Base-by-base conservation (phyloP, 352 stramenopile species). In the Pythium sp. region DNA sequence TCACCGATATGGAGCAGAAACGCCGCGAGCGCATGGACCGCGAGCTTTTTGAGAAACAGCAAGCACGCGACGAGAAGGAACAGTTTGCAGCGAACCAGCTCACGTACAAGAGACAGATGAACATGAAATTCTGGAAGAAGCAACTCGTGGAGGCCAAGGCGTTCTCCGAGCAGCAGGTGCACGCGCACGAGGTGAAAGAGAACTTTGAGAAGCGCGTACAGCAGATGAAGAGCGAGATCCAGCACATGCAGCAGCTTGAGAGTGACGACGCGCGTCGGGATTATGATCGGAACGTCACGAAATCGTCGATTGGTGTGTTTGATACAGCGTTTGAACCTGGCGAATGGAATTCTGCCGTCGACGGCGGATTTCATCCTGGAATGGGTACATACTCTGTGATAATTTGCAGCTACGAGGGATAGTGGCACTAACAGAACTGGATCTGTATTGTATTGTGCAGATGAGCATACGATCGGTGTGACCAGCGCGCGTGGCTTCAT, bases 61-160 rank as follows among this genome's bases (percentile, higher is more conserved):
- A 63, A 1, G 34, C 61, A 1, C 57, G 64, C 1, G 65, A 66
- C 0, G 68, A 71, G 3, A 58, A 72, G 0, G 70, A 76, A 57
- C 55, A 71, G 12, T 65, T 69, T 28, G 64, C 51, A 11, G 75
- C 77, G 2, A 41, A 73, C 0, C 72, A 82, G n/a, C 61, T 73
- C 0, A 61, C 71, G 0, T 72, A 82, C 38, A 74, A 76, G 3
- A 74, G 86, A 7, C 70, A 82, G n/a, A 77, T 81, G 67, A 92
- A 86, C 56, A 72, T 83, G 58, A 79, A 75, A 20, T 93, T 90
- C 58, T 94, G 86, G 86, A 69, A 87, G 62, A 89, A 89, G 62
- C 82, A 94, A 22, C 74, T 88, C 9, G 71, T 72, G 0, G 69
- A 87, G 15, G 80, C 76, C 0, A 76, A 82, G 12, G 65, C 79